phyloP scores from a whole-genome alignment of 2,329 filamentous ascomycete genomes.

The Pyricularia grisea region DNA sequence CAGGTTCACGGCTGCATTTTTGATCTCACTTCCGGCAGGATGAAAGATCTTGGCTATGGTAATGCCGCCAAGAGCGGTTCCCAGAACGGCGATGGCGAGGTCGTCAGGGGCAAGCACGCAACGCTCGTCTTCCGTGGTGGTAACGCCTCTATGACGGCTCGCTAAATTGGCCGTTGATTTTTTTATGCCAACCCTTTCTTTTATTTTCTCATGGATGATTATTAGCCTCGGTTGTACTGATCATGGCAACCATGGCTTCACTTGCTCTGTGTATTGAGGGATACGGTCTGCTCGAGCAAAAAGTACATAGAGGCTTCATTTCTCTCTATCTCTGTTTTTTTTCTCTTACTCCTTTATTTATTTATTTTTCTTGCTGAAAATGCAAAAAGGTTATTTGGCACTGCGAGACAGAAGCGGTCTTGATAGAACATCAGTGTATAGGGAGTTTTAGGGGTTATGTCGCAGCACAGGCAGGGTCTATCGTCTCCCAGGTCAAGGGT shows the following conservation, averaged over 20 bases:
- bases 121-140: conserved; percentile 38
- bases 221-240: background rate
- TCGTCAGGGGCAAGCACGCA: conserved; percentile 38
- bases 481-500: background rate
- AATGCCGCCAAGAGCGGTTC: conserved; percentile 17
- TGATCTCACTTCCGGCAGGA: conserved; percentile 43
- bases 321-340: background rate
- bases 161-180: conserved; percentile 9
- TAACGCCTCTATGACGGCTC: conserved; percentile 25
- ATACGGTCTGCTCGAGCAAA: background rate
- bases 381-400: background rate
- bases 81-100: conserved; percentile 16
- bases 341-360: background rate
- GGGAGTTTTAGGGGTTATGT: background rate
- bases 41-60: conserved; percentile 38
- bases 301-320: background rate
- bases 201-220: background rate
- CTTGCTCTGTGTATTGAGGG: background rate
- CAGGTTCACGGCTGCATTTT: conserved; percentile 72
- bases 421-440: background rate
- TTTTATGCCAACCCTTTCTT: background rate
- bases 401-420: background rate
- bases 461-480: too few relatives aligned
- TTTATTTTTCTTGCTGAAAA: background rate
- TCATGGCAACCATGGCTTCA: background rate